Conservation (phyloP, 495 filamentous ascomycete species). For the Hypoxylon trugodes region DNA sequence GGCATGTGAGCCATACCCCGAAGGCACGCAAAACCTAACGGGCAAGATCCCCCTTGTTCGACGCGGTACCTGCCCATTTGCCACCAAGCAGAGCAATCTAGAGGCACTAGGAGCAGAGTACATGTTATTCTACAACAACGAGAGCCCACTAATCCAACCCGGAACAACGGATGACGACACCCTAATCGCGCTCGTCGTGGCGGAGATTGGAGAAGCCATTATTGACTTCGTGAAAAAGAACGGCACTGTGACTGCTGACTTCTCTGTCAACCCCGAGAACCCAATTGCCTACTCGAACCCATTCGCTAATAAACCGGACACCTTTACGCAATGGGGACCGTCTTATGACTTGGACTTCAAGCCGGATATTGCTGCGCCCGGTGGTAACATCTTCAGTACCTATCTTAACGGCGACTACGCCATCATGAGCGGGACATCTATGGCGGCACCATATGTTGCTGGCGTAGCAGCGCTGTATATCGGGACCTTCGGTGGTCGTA, state of each 20-base stretch:
- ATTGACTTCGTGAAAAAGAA: conserved; percentile 12
- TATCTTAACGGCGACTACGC: conserved; percentile 51
- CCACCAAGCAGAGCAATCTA: conserved; percentile 42
- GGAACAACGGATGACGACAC: neutral
- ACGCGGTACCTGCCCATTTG: conserved; percentile 52
- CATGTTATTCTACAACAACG: conserved; percentile 50
- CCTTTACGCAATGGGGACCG: conserved; percentile 54
- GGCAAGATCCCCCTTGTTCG: conserved; percentile 59
- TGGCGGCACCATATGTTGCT: conserved; percentile 59
- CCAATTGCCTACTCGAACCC: conserved; percentile 26
- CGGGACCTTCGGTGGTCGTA: conserved; percentile 42
- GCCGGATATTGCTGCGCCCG: conserved; percentile 53
- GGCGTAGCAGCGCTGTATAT: conserved; percentile 54
- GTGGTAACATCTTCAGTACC: conserved; percentile 57
- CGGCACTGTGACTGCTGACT: conserved; percentile 28
- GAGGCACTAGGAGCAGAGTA: conserved; percentile 43
- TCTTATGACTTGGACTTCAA: conserved; percentile 49
- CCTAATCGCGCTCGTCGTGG: conserved; percentile 43
- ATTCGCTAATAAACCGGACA: conserved; percentile 38
- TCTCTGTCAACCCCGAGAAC: conserved; percentile 28
- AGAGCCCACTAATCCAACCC: conserved; percentile 9
- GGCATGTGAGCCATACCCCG: conserved; percentile 43
- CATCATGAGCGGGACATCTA: conserved; percentile 56
- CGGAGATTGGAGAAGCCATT: conserved; percentile 43
- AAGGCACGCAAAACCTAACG: conserved; percentile 51